Conservation (phyloP, 176 grass and related monocot species). For the Bromus sterilis region DNA sequence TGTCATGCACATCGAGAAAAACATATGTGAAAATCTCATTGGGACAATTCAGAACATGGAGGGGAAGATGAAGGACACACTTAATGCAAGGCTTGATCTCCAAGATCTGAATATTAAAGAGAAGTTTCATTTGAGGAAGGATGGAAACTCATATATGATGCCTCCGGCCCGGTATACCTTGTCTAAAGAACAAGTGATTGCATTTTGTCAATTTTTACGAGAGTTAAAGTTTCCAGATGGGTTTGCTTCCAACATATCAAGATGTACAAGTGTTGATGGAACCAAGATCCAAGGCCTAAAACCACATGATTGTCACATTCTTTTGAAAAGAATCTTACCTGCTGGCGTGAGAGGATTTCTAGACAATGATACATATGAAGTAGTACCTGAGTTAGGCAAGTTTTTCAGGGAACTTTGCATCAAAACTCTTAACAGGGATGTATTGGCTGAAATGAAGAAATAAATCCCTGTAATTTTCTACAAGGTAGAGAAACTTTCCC, state of each 20-base stretch:
- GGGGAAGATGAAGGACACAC: conserved; percentile 10
- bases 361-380: background rate
- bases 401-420: background rate
- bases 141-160: background rate
- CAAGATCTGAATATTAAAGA: background rate
- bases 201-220: no score
- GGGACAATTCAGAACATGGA: background rate
- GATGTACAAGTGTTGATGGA: background rate
- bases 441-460: background rate
- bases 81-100: conserved; percentile 12
- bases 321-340: background rate
- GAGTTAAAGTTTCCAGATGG: no score
- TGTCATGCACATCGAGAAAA: conserved; percentile 23
- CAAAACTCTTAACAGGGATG: background rate
- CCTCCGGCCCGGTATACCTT: no score
- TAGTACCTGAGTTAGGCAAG: background rate
- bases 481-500: no score
- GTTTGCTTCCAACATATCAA: no score
- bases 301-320: conserved; percentile 7
- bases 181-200: no score
- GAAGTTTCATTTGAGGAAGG: background rate
- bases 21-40: conserved; percentile 1
- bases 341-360: background rate
- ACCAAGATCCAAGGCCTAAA: background rate
- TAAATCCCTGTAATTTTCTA: conserved; percentile 12